Evolutionary conservation across 2,329 filamentous ascomycete genomes (phyloP), one percentile per base, ranked within the genome.

Genomic region (Exophiala dermatitidis): DNA sequence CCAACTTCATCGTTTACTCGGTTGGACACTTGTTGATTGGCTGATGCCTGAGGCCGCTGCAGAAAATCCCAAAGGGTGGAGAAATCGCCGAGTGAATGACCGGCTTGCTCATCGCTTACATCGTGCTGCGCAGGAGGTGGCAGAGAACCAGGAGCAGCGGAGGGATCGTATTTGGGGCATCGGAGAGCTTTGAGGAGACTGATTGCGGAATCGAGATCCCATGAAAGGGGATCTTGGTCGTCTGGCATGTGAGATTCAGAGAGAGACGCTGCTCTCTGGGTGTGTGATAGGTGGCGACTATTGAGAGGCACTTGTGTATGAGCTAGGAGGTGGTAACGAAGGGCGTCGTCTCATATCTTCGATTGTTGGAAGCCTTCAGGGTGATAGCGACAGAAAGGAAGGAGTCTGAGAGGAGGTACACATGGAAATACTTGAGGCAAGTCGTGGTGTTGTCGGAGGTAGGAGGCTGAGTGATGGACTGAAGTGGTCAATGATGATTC

Each of bases 151-250:
- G 37, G 34, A 29, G 48, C 33, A 5, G 46, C 3, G 37, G 37
- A 7, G 19, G 40, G 8, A 40, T 50, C 49, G 8, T 30, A 34
- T 6, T 49, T 19, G 5, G 30, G 28, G 46, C 52, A 48, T 5
- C 52, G 47, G 10, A 63, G 57, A 9, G 68, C 70, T 46, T 67
- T 64, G 5, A 75, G 66, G 45, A 76, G 68, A 57, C 70, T 66
- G 58, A 73, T 69, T 58, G 72, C 74, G 60, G 69, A 67, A 59
- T 67, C 65, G 54, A 76, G 71, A 64, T 75, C 73, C 74, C 74
- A 76, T 47, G 46, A 48, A 6, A 50, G 37, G 48, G 53, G 37
- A 28, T 58, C 48, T 43, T 51, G 33, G n/a, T 53, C 52, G 36
- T 53, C 52, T 29, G 54, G 42, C 55, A 57, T 60, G 33, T 48